Evolutionary conservation across 192 early-diverging fungal species (phyloP), one percentile per base, ranked within the genome.

Genomic region (Backusella liffmaniae): DNA sequence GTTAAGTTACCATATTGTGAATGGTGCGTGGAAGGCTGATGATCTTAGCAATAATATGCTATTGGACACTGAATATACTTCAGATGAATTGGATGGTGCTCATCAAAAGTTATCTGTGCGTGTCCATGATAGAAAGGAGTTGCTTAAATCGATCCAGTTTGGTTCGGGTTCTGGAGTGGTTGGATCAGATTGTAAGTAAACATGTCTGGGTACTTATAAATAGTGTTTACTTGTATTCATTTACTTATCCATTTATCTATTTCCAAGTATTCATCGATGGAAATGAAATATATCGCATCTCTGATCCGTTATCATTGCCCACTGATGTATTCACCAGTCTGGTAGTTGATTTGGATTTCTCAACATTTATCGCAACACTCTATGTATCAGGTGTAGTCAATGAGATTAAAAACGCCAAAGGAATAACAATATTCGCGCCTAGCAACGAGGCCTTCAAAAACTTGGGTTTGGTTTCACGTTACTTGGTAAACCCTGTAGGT

Each of bases 1-100:
- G 84, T 80, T 92, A 0, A 84, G 74, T 71, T 94, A 94, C 73
- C 93, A 94, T 80, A 78, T 94, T 35, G 72, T 91, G 6, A 74
- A 85, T 5, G 90, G 89, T 1, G 78, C 82, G 70, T 83, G 83
- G 70, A 29, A 70, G 32, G 30, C 79, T 10, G 65, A 77, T n/a
- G 82, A 84, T 13, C 86, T 93, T 13, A 67, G 66, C 7, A 84
- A 88, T 53, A 70, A 80, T 26, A 79, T 83, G 34, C 78, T 92
- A 34, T 23, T 93, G 42, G 79, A 83, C 18, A 89, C 90, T 9
- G 85, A 85, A 77, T 77, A 92, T 30, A 69, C 77, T 7, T 82
- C 67, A 39, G 6, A 53, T 15, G 4, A 36, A 7, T 59, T 83
- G 1, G 46, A 37, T 42, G 77, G 74, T 6, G 29, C n/a, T 3